These are phyloP conservation scores for Cystobasidium ongulense DNA, from an alignment of 768 basidiomycete genomes.

Conservation along the genomic window DNA sequence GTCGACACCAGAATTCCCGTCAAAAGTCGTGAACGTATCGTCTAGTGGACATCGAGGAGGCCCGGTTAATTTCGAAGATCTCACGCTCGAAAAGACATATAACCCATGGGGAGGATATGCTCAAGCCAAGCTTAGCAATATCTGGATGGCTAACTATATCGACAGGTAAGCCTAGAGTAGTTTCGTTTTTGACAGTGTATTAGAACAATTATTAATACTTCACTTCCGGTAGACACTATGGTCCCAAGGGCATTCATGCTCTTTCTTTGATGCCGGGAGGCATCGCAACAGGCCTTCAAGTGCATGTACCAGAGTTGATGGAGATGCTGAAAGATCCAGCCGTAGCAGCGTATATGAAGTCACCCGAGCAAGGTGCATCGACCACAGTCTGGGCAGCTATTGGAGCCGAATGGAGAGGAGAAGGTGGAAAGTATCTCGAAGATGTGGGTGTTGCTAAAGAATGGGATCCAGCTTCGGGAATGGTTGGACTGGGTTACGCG, in stretches of 20 bases:
- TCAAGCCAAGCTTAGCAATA: constrained; percentile 11
- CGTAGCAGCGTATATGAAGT: constrained; percentile 8
- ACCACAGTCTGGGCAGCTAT: constrained; percentile 20
- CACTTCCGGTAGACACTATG: not conserved
- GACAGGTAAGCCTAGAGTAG: not conserved
- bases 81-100: not conserved
- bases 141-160: constrained; percentile 19
- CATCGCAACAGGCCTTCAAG: constrained; percentile 10
- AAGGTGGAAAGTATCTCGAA: constrained; percentile 15
- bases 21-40: constrained; percentile 9
- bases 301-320: not conserved
- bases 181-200: not conserved
- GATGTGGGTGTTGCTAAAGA: not conserved
- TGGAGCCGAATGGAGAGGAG: not conserved
- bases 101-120: constrained; percentile 1
- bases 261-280: constrained; percentile 17
- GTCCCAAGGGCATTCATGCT: constrained; percentile 2
- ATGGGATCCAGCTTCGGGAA: not conserved
- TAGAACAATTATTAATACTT: not conserved
- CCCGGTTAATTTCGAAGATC: constrained; percentile 1
- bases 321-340: not conserved
- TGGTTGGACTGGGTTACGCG: not conserved
- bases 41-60: constrained; percentile 6
- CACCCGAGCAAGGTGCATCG: constrained; percentile 9
- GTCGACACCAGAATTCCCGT: constrained; percentile 4